Percentiles rank a stretch among this genome's conserved stretches.
Evolutionary conservation across 164 flowering plant genomes (phyloP).

Genomic region (Aristolochia californica): DNA sequence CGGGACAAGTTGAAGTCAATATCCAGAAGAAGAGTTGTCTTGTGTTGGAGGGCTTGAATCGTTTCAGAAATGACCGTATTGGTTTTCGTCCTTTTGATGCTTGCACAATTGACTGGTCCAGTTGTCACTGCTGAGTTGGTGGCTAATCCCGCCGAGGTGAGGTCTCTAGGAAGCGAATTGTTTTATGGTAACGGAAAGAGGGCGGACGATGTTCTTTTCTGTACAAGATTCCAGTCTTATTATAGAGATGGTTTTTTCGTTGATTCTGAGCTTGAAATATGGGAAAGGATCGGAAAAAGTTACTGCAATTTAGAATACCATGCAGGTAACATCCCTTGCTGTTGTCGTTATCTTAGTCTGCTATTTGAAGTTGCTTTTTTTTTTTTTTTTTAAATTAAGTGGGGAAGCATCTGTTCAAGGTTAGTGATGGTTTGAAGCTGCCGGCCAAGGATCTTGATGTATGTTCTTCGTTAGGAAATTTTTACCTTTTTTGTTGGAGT

Average conservation of each 20-base stretch:
- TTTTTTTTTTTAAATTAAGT: background rate
- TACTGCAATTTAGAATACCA: constrained; percentile 21
- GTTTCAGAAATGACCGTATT: constrained; percentile 17
- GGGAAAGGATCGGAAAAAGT: constrained; percentile 10
- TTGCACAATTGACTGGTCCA: constrained; percentile 17
- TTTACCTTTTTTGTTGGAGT: background rate
- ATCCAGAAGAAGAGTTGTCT: background rate
- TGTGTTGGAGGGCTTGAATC: background rate
- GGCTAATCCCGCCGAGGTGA: constrained; percentile 23
- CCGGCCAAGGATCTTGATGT: background rate
- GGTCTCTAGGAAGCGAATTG: constrained; percentile 18
- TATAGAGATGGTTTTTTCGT: constrained; percentile 18
- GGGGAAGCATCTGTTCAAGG: background rate
- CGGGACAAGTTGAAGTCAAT: no score
- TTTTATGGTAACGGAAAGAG: constrained; percentile 35
- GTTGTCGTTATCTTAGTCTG: background rate
- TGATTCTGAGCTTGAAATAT: constrained; percentile 10
- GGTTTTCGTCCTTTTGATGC: constrained; percentile 18
- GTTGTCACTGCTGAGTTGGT: constrained; percentile 20
- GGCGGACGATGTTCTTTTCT: constrained; percentile 32
- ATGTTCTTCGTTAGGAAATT: background rate
- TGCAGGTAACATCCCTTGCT: background rate
- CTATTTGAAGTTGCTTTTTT: background rate
- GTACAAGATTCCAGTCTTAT: constrained; percentile 25
- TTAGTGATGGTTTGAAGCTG: background rate